Conservation (phyloP, 306 rosid genomes). For the Trifolium repens region DNA sequence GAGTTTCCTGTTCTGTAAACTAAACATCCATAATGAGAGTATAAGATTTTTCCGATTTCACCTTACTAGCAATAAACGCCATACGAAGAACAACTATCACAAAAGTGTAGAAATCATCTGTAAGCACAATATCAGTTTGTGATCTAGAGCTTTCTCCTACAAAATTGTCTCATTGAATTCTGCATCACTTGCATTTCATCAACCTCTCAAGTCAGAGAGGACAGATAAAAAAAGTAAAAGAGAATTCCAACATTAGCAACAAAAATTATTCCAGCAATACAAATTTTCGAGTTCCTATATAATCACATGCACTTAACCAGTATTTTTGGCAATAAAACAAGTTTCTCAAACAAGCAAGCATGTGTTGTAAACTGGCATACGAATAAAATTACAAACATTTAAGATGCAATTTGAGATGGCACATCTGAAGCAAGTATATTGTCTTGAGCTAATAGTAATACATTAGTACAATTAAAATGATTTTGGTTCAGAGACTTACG, state of each 20-base stretch:
- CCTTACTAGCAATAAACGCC: background rate
- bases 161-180: background rate
- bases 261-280: background rate
- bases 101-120: background rate
- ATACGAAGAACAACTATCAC: background rate
- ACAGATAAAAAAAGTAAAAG: background rate
- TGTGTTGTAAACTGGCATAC: background rate
- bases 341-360: background rate
- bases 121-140: background rate
- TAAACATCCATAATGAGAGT: background rate
- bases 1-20: background rate
- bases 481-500: slow-evolving; percentile 1
- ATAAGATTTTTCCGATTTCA: background rate
- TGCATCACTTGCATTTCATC: background rate
- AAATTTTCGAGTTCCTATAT: background rate
- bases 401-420: background rate
- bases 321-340: background rate
- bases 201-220: background rate
- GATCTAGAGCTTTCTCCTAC: background rate
- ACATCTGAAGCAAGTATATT: background rate
- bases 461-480: background rate
- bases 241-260: background rate
- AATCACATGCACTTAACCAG: background rate
- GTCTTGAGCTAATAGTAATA: background rate
- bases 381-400: background rate